Evolutionary conservation across 768 basidiomycete genomes (phyloP).

Genomic region (Holtermanniella nyarrowii): DNA sequence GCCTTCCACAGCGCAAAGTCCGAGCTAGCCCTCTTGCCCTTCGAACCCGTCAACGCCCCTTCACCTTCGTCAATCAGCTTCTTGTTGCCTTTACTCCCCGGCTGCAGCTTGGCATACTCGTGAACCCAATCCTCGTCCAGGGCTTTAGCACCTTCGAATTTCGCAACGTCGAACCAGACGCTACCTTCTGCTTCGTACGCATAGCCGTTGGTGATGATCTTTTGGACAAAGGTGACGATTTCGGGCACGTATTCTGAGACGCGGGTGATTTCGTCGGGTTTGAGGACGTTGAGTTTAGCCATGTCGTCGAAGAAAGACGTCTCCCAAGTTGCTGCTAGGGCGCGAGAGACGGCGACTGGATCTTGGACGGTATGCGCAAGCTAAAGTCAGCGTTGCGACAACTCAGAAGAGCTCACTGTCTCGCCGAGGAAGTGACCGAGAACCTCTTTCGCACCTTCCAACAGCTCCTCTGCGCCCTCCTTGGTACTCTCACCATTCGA

Average conservation of each 20-base stretch:
- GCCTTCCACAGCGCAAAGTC: constrained; percentile 99
- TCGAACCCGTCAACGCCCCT: constrained; percentile 56
- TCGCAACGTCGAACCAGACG: constrained; percentile 80
- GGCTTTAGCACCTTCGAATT: constrained; percentile 58
- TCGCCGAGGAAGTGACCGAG: constrained; percentile 46
- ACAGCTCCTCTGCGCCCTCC: constrained; percentile 40
- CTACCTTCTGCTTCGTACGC: constrained; percentile 68
- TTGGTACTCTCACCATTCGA: constrained; percentile 41
- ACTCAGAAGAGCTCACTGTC: constrained; percentile 10
- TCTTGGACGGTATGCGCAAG: constrained; percentile 71
- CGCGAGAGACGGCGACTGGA: constrained; percentile 64
- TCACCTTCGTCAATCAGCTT: constrained; percentile 85
- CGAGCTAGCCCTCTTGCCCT: constrained; percentile 63
- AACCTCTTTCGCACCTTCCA: constrained; percentile 68
- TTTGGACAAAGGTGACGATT: constrained; percentile 77
- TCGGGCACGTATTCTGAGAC: constrained; percentile 97
- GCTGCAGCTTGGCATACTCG: constrained; percentile 85
- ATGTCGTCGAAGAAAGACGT: constrained; percentile 82
- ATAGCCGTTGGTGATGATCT: constrained; percentile 76
- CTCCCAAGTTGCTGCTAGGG: constrained; percentile 81
- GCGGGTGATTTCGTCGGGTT: constrained; percentile 82
- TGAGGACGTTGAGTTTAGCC: constrained; percentile 70
- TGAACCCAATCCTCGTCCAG: constrained; percentile 49
- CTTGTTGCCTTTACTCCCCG: constrained; percentile 89
- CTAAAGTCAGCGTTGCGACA: constrained; percentile 42